Evolutionary conservation across 495 filamentous ascomycete species (phyloP).

Genomic region (Podospora australis): DNA sequence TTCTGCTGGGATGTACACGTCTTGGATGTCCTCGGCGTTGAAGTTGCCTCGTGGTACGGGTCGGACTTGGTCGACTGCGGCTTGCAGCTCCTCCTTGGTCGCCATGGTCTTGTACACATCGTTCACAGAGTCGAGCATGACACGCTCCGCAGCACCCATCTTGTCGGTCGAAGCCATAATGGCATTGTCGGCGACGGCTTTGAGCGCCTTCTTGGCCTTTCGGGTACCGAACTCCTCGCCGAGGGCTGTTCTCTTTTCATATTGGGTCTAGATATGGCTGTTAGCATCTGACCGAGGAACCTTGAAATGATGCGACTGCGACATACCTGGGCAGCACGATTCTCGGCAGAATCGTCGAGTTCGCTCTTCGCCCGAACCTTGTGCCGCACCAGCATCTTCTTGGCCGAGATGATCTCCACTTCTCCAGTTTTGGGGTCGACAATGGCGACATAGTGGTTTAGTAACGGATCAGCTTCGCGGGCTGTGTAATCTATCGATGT

Average conservation of each 20-base stretch:
- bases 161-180: conserved; percentile 43
- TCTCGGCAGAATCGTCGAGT: conserved; percentile 32
- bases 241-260: conserved; percentile 59
- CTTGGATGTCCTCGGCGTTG: conserved; percentile 61
- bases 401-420: conserved; percentile 68
- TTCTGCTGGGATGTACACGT: conserved; percentile 70
- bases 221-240: conserved; percentile 90
- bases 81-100: conserved; percentile 56
- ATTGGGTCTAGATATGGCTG: conserved; percentile 41
- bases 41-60: conserved; percentile 74
- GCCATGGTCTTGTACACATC: conserved; percentile 51
- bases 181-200: conserved; percentile 70
- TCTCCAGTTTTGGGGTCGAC: conserved; percentile 68
- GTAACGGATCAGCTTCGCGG: conserved; percentile 59
- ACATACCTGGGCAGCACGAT: conserved; percentile 34
- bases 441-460: conserved; percentile 84
- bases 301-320: conserved; percentile 6
- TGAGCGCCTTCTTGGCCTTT: conserved; percentile 82
- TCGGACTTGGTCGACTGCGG: conserved; percentile 60
- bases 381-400: conserved; percentile 65
- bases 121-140: conserved; percentile 58
- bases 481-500: conserved; percentile 74
- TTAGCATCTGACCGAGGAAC: conserved; percentile 15
- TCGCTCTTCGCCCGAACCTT: conserved; percentile 50
- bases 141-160: conserved; percentile 51